Base-by-base conservation (phyloP, 2,329 filamentous ascomycete species). In the Ceratocystis colombiana region DNA sequence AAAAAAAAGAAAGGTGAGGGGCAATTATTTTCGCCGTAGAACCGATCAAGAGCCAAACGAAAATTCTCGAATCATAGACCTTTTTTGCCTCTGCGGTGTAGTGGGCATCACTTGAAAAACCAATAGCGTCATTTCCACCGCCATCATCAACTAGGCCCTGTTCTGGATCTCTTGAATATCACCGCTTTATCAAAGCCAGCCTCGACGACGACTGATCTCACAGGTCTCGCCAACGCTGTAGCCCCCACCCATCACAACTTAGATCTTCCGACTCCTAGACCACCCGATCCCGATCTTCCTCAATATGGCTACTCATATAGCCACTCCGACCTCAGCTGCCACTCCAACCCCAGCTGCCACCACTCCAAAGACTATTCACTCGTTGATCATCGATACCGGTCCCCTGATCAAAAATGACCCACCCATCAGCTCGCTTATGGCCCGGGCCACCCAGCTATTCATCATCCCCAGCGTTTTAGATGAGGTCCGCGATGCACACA, bases 361-460 rank as follows among this genome's bases (percentile, higher is more conserved):
- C 44, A 61, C 44, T 17, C 67, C 67, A 64, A 96, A 92, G 74
- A 82, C 87, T 0, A 85, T 96, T 62, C 86, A 95, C 77, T 88
- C 87, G 65, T 84, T 97, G 64, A 83, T 97, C 33, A 82, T 99
- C 70, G 94, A 99, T 74, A 88, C 94, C 2, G 93, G 92, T 30
- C 91, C 93, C 6, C 85, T 99, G 68, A 92, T 99, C 75, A 93
- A 93, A 74, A 96, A 96, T 77, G 88, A 94, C 70, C 90, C 93
- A 12, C 80, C 89, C 10, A 84, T 94, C 28, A 95, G 90, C 59
- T 90, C 88, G 0, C 84, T 99, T 10, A 79, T 96, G 64, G 82
- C 84, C 46, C 86, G 90, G 73, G 86, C 90, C 61, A 87, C 94
- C 72, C 79, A 82, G 68, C 81, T 96, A 53, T 84, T 91, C 72